A percentile compares a stretch with the other conserved stretches of the same genome.
phyloP scores from a whole-genome alignment of 2,329 filamentous ascomycete genomes.

The Colletotrichum sublineola region DNA sequence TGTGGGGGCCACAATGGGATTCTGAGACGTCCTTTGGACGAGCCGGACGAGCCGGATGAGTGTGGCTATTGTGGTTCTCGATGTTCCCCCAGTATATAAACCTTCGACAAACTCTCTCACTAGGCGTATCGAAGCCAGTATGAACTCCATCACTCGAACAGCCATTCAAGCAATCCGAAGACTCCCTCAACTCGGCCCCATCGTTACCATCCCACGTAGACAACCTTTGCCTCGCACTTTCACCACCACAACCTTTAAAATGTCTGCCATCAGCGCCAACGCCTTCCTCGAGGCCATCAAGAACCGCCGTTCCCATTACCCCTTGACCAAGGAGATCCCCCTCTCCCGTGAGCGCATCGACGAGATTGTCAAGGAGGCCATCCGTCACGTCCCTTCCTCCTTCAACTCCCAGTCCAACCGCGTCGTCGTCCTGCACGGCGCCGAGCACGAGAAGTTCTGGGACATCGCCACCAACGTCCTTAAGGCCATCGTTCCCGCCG shows the following conservation, averaged over 20 bases:
- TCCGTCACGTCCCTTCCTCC: constrained; percentile 79
- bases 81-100: constrained; percentile 27
- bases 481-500: constrained; percentile 76
- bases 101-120: background rate
- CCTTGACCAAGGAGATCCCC: constrained; percentile 73
- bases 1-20: constrained; percentile 25
- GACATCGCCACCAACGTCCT: constrained; percentile 76
- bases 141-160: constrained; percentile 35
- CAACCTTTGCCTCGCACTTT: constrained; percentile 20
- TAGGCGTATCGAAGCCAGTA: background rate
- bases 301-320: constrained; percentile 78
- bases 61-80: background rate
- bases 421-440: constrained; percentile 81
- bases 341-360: constrained; percentile 70
- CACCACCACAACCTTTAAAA: constrained; percentile 37
- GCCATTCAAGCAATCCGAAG: constrained; percentile 23
- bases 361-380: constrained; percentile 73
- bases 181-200: constrained; percentile 22
- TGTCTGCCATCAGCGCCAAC: constrained; percentile 55
- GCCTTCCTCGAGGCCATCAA: constrained; percentile 74
- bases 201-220: constrained; percentile 3
- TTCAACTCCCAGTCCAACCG: constrained; percentile 94
- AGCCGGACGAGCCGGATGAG: background rate
- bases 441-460: constrained; percentile 91
- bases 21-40: constrained; percentile 22